Base-by-base conservation (phyloP, 495 filamentous ascomycete species). In the Cercophora scortea region DNA sequence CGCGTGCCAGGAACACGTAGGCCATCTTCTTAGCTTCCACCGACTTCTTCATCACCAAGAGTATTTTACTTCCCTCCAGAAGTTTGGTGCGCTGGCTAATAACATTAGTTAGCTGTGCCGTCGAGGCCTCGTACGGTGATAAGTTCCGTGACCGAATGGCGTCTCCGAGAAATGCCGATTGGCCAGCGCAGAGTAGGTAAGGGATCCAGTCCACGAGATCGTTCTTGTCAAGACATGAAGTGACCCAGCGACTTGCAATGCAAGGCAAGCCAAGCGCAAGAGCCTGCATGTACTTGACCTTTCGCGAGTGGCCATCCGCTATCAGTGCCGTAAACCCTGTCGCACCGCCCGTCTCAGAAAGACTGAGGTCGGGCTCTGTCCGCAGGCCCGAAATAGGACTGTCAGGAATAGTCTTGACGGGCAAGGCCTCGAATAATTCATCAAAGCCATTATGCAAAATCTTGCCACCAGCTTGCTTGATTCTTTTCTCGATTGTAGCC, bases 231-330 rank as follows among this genome's bases (percentile, higher is more conserved):
- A 88, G 68, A 57, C 89, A 94, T 48, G 87, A 82, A 32, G 79
- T 74, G 49, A 97, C 71, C 94, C 94, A 98, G 33, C 83, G 80
- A 0, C 76, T 76, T 5, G 85, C 82, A 6, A 98, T 75, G 56
- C 89, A 94, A 0, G 94, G 94, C 1, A 98, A 64, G 5, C 89
- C 88, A 4, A 98, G 79, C 8, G 94, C 91, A 11, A 98, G 81
- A 0, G 93, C 93, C 65, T 97, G 92, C 77, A 98, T 86, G 67
- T 93, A 96, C 57, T 98, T 98, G 36, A 83, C 81, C 50, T 87
- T 86, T n/a, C 93, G 83, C 11, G 86, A 94, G 66, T 96, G 85
- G 32, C 79, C 79, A 64, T 96, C 87, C 0, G 93, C 85, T 54
- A 98, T 90, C 15, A 97, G 71, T 18, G 86, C 89, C 1, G 84